Percentiles rank a stretch among this genome's conserved stretches.
These are phyloP conservation scores for Pseudoneurospora amorphoporcata DNA, from an alignment of 495 filamentous ascomycete species.

Conservation along the genomic window DNA sequence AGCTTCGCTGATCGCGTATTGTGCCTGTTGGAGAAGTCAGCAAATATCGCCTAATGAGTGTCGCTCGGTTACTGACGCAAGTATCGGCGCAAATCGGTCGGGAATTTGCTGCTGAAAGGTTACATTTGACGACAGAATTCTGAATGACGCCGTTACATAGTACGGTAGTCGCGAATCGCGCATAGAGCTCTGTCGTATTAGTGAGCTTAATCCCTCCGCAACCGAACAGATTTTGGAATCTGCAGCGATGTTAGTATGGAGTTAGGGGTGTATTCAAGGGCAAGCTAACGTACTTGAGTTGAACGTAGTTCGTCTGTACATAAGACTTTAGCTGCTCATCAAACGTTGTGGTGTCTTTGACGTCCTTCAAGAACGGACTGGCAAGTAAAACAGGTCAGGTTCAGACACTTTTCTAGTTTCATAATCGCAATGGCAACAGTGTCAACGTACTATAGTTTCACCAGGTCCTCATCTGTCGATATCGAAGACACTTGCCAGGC, in stretches of 20 bases:
- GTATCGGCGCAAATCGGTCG: constrained; percentile 80
- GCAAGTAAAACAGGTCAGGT: constrained; percentile 10
- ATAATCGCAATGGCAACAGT: neutral
- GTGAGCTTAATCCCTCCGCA: constrained; percentile 68
- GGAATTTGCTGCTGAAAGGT: constrained; percentile 49
- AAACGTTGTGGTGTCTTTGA: constrained; percentile 66
- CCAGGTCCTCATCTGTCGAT: constrained; percentile 56
- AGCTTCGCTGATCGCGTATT: constrained; percentile 79
- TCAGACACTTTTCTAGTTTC: neutral
- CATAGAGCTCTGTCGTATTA: constrained; percentile 79
- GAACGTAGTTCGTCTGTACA: constrained; percentile 61
- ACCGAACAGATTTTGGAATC: constrained; percentile 69
- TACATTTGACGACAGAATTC: constrained; percentile 68
- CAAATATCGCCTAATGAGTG: neutral
- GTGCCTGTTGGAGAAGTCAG: constrained; percentile 44
- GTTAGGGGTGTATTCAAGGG: neutral
- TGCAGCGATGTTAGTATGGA: constrained; percentile 21
- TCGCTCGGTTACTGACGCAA: constrained; percentile 52
- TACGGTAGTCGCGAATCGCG: constrained; percentile 83
- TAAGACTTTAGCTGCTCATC: constrained; percentile 66
- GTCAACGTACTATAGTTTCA: constrained; percentile 63
- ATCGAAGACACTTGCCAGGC: constrained; percentile 78
- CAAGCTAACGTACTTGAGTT: constrained; percentile 52
- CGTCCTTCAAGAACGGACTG: constrained; percentile 81
- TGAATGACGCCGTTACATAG: constrained; percentile 95